phyloP scores from a whole-genome alignment of 2,329 filamentous ascomycete genomes.

The Chaetomiaceae sp. region DNA sequence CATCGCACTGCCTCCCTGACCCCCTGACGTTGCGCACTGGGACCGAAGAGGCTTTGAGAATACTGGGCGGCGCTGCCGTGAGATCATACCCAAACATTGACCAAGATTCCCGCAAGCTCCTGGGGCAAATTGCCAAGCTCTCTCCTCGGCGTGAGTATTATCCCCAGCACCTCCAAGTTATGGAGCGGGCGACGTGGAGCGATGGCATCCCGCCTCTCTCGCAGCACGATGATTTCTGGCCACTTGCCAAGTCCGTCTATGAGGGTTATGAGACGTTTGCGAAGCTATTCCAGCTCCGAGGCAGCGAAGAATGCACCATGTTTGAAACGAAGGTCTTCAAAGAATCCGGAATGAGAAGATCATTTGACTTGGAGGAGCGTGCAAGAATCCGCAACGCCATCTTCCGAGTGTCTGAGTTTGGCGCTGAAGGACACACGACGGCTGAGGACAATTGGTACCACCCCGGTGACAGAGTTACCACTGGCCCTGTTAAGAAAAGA shows the following conservation, averaged over 20 bases:
- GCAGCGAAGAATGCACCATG: neutral
- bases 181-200: neutral
- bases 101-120: neutral
- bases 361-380: neutral
- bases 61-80: neutral
- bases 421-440: neutral
- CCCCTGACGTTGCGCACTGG: slow-evolving; percentile 46
- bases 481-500: neutral
- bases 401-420: neutral
- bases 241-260: neutral
- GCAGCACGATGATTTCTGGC: neutral
- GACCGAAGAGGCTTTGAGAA: slow-evolving; percentile 47
- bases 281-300: neutral
- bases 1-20: slow-evolving; percentile 49
- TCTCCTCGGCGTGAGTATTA: neutral
- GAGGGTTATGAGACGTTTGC: neutral
- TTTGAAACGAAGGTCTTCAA: neutral
- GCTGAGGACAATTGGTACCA: neutral
- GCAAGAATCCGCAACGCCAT: neutral
- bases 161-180: neutral
- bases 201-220: neutral
- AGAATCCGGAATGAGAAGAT: neutral
- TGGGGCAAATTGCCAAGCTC: neutral
- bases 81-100: neutral
- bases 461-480: neutral